Conservation (phyloP, 257 asterid genomes). For the Penstemon newberryi region DNA sequence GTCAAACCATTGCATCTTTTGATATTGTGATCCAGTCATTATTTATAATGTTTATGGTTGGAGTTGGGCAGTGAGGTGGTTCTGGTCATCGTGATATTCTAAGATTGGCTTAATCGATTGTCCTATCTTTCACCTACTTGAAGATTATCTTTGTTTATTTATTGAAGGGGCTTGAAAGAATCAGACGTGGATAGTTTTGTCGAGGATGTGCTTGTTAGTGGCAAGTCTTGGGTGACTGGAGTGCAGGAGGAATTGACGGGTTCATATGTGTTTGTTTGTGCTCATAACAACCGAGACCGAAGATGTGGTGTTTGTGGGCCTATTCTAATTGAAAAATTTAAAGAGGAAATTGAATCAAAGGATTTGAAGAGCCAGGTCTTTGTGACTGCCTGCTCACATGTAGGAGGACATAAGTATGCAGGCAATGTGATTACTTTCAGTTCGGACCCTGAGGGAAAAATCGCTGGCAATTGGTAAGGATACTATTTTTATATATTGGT, state of each 20-base stretch:
- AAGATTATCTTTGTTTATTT: conserved; percentile 7
- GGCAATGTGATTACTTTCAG: conserved; percentile 84
- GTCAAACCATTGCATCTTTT: not conserved
- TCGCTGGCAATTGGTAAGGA: conserved; percentile 84
- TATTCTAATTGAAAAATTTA: conserved; percentile 71
- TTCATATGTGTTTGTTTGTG: conserved; percentile 87
- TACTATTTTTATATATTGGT: conserved; percentile 6
- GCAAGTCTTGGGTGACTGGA: conserved; percentile 74
- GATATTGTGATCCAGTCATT: not conserved
- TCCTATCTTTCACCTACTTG: conserved; percentile 13
- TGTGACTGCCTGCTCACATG: conserved; percentile 90
- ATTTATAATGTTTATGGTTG: not conserved
- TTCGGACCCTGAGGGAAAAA: conserved; percentile 62
- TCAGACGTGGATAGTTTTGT: conserved; percentile 77
- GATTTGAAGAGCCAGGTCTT: conserved; percentile 51
- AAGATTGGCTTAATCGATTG: conserved; percentile 14
- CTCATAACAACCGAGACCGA: conserved; percentile 78
- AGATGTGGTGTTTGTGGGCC: conserved; percentile 99
- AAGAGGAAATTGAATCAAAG: conserved; percentile 63
- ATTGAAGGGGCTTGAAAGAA: conserved; percentile 70
- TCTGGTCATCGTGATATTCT: not conserved
- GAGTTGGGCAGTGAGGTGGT: not conserved
- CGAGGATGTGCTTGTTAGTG: conserved; percentile 80
- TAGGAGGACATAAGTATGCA: conserved; percentile 98
- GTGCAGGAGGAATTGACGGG: conserved; percentile 63